phyloP scores from a whole-genome alignment of 108 stramenopile species.

The Nannochloropsis oceanica region DNA sequence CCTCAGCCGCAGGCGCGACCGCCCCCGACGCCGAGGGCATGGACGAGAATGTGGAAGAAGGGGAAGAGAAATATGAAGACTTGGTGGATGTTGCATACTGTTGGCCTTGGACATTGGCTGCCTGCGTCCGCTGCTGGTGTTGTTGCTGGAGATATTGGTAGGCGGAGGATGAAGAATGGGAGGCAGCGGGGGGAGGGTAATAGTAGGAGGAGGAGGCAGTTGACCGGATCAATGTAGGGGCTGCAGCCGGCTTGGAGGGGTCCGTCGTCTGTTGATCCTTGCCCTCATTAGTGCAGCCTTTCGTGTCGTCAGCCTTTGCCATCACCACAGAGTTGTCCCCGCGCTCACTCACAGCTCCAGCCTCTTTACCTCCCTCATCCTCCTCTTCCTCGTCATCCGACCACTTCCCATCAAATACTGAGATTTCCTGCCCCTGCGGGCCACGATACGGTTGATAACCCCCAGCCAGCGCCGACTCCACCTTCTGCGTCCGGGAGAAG shows the following conservation, averaged over 20 bases:
- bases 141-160: background rate
- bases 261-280: no score
- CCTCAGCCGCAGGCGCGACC: no score
- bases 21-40: no score
- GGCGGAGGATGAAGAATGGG: background rate
- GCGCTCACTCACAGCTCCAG: no score
- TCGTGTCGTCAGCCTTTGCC: no score
- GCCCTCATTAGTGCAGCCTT: no score
- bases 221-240: no score
- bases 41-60: background rate
- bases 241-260: no score
- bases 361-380: no score
- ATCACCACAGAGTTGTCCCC: no score
- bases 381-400: background rate
- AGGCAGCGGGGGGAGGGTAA: no score
- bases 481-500: background rate
- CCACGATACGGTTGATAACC: background rate
- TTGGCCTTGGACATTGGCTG: background rate
- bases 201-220: no score
- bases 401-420: background rate
- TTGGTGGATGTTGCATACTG: background rate
- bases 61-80: background rate
- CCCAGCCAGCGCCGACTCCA: background rate
- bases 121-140: background rate
- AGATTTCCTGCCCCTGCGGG: background rate